Percentiles rank a stretch among this genome's conserved stretches.
Conservation (phyloP, 257 asterid species). For the Nicotiana tabacum region DNA sequence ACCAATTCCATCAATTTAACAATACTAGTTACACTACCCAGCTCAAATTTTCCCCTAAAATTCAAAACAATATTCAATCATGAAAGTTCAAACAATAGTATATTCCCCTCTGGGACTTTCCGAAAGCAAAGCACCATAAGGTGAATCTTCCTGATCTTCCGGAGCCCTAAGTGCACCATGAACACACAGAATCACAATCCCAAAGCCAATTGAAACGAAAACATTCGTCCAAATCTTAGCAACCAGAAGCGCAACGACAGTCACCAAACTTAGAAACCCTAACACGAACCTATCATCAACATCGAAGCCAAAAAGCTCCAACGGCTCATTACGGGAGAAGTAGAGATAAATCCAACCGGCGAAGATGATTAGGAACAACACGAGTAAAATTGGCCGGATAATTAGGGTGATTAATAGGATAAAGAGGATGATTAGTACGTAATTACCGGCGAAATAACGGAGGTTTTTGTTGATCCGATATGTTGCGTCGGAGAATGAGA, state of each 20-base stretch:
- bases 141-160: conserved; percentile 64
- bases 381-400: conserved; percentile 56
- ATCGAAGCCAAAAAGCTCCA: conserved; percentile 44
- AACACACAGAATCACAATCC: conserved; percentile 40
- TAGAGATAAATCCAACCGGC: conserved; percentile 39
- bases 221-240: conserved; percentile 57
- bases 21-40: conserved; percentile 6
- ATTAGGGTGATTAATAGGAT: conserved; percentile 60
- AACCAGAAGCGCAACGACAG: conserved; percentile 53
- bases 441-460: conserved; percentile 66
- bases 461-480: conserved; percentile 68
- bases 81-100: conserved; percentile 48
- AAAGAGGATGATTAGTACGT: conserved; percentile 39
- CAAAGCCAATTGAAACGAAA: conserved; percentile 39
- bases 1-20: not conserved
- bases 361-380: conserved; percentile 55
- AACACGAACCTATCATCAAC: conserved; percentile 46
- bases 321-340: conserved; percentile 43
- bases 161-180: conserved; percentile 84
- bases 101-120: conserved; percentile 77
- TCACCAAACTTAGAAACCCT: conserved; percentile 42
- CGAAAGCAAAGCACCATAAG: conserved; percentile 75
- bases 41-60: not conserved
- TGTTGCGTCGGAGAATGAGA: conserved; percentile 77
- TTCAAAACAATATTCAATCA: not conserved